phyloP scores from a whole-genome alignment of 176 grass and related monocot genomes.

The Echinochloa phyllopogon region DNA sequence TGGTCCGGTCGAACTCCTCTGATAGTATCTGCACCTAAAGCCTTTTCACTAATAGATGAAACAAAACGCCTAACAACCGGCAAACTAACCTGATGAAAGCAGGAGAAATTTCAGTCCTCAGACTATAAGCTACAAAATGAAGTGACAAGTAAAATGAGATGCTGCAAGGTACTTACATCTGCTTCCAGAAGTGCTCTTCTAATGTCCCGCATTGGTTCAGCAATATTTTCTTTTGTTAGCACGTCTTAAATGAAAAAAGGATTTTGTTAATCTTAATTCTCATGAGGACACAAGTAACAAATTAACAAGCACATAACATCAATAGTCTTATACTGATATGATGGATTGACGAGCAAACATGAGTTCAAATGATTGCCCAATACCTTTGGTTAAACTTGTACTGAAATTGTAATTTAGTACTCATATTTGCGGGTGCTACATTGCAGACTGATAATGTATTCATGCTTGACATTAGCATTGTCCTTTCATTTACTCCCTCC shows the following conservation, averaged over 20 bases:
- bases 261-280: neutral
- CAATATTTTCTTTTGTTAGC: conserved; percentile 83
- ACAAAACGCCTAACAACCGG: conserved; percentile 85
- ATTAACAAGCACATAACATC: neutral
- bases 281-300: neutral
- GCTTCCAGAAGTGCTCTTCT: conserved; percentile 93
- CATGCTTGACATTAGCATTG: neutral
- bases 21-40: conserved; percentile 66
- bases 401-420: neutral
- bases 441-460: neutral
- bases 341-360: neutral
- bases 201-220: conserved; percentile 90
- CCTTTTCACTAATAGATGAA: conserved; percentile 78
- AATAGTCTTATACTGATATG: neutral
- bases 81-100: conserved; percentile 81
- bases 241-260: conserved; percentile 57
- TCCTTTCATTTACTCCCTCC: neutral
- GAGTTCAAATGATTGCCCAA: neutral
- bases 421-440: neutral
- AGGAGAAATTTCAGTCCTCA: conserved; percentile 24
- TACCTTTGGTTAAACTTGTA: neutral
- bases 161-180: conserved; percentile 56
- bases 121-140: neutral
- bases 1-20: conserved; percentile 86
- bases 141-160: neutral